Evolutionary conservation across 2,329 filamentous ascomycete species (phyloP).

Genomic region (Paecilomyces dactylethromorphus): DNA sequence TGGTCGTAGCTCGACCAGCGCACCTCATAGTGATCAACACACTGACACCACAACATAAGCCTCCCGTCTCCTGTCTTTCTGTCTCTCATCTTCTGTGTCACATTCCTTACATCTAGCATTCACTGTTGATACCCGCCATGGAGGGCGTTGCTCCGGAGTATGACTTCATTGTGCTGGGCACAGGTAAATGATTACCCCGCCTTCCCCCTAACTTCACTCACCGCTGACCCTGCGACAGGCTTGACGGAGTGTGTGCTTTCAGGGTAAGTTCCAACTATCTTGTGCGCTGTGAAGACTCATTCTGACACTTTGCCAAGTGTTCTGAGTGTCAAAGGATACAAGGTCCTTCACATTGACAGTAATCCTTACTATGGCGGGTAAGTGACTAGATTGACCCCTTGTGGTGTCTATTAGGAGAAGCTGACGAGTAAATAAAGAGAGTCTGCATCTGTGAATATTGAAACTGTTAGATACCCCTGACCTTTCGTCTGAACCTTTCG

Average conservation of each 20-base stretch:
- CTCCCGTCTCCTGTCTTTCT: slow-evolving; percentile 13
- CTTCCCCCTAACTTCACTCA: slow-evolving; percentile 16
- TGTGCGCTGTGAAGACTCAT: slow-evolving; percentile 1
- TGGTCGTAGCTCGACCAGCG: slow-evolving; percentile 11
- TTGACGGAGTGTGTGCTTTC: slow-evolving; percentile 98
- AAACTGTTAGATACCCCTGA: slow-evolving; percentile 57
- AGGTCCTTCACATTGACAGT: slow-evolving; percentile 97
- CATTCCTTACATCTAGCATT: slow-evolving; percentile 6
- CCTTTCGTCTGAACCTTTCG: not conserved
- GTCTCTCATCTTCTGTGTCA: slow-evolving; percentile 10
- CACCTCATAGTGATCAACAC: slow-evolving; percentile 23
- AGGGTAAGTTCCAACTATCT: slow-evolving; percentile 55
- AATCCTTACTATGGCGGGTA: slow-evolving; percentile 98
- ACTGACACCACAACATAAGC: slow-evolving; percentile 2
- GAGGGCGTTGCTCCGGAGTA: slow-evolving; percentile 98
- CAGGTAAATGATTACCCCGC: slow-evolving; percentile 59
- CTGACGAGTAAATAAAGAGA: slow-evolving; percentile 53
- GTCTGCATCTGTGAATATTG: slow-evolving; percentile 93
- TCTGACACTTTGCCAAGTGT: slow-evolving; percentile 52
- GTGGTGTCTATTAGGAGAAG: slow-evolving; percentile 13
- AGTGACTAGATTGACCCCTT: slow-evolving; percentile 28
- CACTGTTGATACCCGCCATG: slow-evolving; percentile 52
- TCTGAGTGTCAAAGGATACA: slow-evolving; percentile 96
- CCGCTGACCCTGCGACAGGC: slow-evolving; percentile 50
- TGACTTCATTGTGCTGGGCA: slow-evolving; percentile 97